Conservation (phyloP, 495 filamentous ascomycete genomes). For the Xylaria palmicola region DNA sequence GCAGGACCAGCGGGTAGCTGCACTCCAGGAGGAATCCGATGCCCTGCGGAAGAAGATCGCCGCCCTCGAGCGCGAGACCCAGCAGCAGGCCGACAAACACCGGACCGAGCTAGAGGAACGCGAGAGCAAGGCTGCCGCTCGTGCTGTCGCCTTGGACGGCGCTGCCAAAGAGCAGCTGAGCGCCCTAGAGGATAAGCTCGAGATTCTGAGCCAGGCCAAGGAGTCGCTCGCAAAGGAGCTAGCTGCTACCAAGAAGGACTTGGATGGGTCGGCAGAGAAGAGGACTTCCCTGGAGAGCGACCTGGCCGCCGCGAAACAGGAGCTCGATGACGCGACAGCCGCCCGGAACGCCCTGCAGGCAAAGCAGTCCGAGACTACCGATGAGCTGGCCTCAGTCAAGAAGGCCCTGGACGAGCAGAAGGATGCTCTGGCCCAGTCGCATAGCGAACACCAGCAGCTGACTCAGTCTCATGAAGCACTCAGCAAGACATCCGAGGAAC, state of each 20-base stretch:
- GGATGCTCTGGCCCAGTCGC: conserved; percentile 1
- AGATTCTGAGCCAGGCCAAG: conserved; percentile 2
- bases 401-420: conserved; percentile 12
- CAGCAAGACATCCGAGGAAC: conserved; percentile 2
- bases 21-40: conserved; percentile 15
- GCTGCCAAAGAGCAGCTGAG: conserved; percentile 8
- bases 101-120: neutral
- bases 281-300: conserved; percentile 2
- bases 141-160: conserved; percentile 5
- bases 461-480: neutral
- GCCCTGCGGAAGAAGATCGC: conserved; percentile 14
- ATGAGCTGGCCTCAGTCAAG: conserved; percentile 14
- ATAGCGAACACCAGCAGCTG: conserved; percentile 6
- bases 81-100: neutral
- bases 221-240: conserved; percentile 12
- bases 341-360: conserved; percentile 8
- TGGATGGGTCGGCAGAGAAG: conserved; percentile 1
- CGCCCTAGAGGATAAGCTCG: conserved; percentile 8
- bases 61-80: neutral
- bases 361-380: conserved; percentile 2
- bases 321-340: conserved; percentile 1
- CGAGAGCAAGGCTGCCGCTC: conserved; percentile 7
- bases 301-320: conserved; percentile 9
- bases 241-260: conserved; percentile 6
- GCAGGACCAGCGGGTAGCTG: conserved; percentile 3